Percentiles rank a stretch among this genome's conserved stretches.
Conservation (phyloP, 192 early-diverging fungal species). For the Kappamyces sp. region DNA sequence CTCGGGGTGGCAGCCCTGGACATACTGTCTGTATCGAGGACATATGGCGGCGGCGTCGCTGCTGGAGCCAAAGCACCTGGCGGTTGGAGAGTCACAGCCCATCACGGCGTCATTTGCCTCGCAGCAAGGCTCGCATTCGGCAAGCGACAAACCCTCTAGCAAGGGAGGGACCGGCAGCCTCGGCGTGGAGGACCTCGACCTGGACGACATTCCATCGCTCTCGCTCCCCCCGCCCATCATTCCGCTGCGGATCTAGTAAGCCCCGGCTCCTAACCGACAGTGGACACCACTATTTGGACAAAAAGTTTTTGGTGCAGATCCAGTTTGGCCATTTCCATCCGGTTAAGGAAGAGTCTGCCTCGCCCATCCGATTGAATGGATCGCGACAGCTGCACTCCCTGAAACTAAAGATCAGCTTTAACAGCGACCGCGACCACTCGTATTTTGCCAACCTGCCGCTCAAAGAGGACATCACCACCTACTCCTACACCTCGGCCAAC, state of each 20-base stretch:
- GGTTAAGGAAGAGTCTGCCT: slow-evolving; percentile 9
- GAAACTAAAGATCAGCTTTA: slow-evolving; percentile 80
- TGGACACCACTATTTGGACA: slow-evolving; percentile 94
- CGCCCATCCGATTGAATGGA: slow-evolving; percentile 38
- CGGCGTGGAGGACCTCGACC: slow-evolving; percentile 57
- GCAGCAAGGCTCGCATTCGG: too few relatives aligned
- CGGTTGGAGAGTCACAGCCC: slow-evolving; percentile 1
- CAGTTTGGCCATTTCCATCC: slow-evolving; percentile 29
- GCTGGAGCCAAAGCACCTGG: slow-evolving; percentile 24
- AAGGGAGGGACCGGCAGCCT: background rate
- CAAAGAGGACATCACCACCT: slow-evolving; percentile 72
- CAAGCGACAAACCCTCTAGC: too few relatives aligned
- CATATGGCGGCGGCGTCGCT: slow-evolving; percentile 42
- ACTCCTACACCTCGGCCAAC: slow-evolving; percentile 79
- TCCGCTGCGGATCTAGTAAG: slow-evolving; percentile 88
- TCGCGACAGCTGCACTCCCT: slow-evolving; percentile 58
- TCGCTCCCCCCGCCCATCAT: slow-evolving; percentile 96
- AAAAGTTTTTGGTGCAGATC: slow-evolving; percentile 81
- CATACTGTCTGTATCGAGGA: slow-evolving; percentile 66
- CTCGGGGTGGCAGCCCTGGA: slow-evolving; percentile 71
- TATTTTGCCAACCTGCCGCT: slow-evolving; percentile 87
- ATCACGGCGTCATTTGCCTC: background rate
- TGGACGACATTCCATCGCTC: slow-evolving; percentile 88
- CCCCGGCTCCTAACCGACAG: slow-evolving; percentile 12
- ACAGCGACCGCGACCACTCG: slow-evolving; percentile 83